Evolutionary conservation across 2,329 filamentous ascomycete genomes (phyloP).

Genomic region (Hypomyces rosellus): DNA sequence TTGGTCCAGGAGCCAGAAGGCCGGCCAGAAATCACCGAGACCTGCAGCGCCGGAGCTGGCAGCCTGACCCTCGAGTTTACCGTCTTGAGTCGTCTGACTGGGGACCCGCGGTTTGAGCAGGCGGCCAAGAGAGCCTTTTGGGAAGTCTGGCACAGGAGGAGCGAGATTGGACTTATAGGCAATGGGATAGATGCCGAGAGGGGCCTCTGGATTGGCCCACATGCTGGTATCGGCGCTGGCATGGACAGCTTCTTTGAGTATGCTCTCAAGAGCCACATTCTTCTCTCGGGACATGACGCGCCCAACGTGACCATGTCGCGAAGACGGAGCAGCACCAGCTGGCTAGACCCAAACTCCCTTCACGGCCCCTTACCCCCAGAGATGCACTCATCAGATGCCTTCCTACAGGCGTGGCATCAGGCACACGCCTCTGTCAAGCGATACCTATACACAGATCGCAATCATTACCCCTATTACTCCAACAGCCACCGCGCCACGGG

Average conservation of each 20-base stretch:
- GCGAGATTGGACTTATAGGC: constrained; percentile 79
- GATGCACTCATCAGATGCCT: constrained; percentile 68
- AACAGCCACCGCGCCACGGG: constrained; percentile 86
- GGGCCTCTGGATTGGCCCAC: constrained; percentile 80
- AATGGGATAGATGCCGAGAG: constrained; percentile 88
- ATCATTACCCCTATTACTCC: constrained; percentile 85
- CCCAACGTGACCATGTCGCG: constrained; percentile 42
- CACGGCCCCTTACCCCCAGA: constrained; percentile 55
- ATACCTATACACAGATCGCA: constrained; percentile 73
- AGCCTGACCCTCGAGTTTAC: constrained; percentile 92
- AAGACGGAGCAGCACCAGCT: constrained; percentile 34
- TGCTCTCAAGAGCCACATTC: constrained; percentile 85
- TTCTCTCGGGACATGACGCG: constrained; percentile 69
- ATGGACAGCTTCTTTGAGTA: constrained; percentile 99
- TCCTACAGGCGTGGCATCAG: constrained; percentile 76
- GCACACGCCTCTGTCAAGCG: constrained; percentile 83
- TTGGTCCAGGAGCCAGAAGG: constrained; percentile 32
- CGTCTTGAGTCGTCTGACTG: constrained; percentile 79
- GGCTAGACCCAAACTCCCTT: constrained; percentile 59
- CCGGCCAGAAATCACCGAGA: constrained; percentile 75
- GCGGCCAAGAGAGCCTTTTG: constrained; percentile 90
- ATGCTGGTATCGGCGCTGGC: constrained; percentile 91
- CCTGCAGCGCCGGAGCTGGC: constrained; percentile 93
- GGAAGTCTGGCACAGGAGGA: constrained; percentile 89
- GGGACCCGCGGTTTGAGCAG: constrained; percentile 81